A percentile compares a stretch with the other conserved stretches of the same genome.
Conservation (phyloP, 2,329 filamentous ascomycete genomes). For the Colletotrichum spaethianum region DNA sequence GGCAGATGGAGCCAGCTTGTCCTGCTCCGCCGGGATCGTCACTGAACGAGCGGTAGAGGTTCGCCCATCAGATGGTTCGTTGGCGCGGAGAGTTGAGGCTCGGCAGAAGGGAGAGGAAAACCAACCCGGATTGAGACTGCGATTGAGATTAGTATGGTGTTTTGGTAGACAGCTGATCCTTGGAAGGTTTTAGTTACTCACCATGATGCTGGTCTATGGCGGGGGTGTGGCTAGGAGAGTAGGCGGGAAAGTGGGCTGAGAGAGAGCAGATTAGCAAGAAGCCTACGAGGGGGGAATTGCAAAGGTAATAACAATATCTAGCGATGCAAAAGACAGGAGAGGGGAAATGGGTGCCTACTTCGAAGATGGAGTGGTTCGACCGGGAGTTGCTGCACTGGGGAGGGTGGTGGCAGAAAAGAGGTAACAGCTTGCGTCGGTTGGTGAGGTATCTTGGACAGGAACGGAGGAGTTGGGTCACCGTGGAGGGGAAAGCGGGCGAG, state of each 20-base stretch:
- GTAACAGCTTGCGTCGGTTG: slow-evolving; percentile 42
- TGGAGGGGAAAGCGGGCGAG: slow-evolving; percentile 43
- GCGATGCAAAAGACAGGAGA: background rate
- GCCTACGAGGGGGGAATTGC: slow-evolving; percentile 9
- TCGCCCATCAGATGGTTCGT: slow-evolving; percentile 30
- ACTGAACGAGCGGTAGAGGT: slow-evolving; percentile 30
- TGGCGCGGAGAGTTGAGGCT: slow-evolving; percentile 22
- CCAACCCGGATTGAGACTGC: slow-evolving; percentile 79
- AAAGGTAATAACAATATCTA: slow-evolving; percentile 14
- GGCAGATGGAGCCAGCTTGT: slow-evolving; percentile 38
- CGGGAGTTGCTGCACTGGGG: slow-evolving; percentile 35
- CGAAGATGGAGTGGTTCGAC: slow-evolving; percentile 28
- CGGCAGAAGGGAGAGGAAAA: slow-evolving; percentile 49
- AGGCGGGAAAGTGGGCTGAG: slow-evolving; percentile 43
- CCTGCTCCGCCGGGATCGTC: slow-evolving; percentile 39
- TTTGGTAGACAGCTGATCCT: slow-evolving; percentile 30
- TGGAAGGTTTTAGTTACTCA: slow-evolving; percentile 49
- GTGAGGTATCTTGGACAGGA: slow-evolving; percentile 42
- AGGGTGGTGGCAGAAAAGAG: slow-evolving; percentile 38
- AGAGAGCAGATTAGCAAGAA: slow-evolving; percentile 35
- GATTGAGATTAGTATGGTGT: slow-evolving; percentile 34
- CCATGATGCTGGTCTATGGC: slow-evolving; percentile 55
- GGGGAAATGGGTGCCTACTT: slow-evolving; percentile 28
- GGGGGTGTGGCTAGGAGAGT: slow-evolving; percentile 42
- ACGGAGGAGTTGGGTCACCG: slow-evolving; percentile 41